Percentiles rank a stretch among this genome's conserved stretches.
phyloP scores from a whole-genome alignment of 371 early-diverging fungal species.

The Mortierella sp. region DNA sequence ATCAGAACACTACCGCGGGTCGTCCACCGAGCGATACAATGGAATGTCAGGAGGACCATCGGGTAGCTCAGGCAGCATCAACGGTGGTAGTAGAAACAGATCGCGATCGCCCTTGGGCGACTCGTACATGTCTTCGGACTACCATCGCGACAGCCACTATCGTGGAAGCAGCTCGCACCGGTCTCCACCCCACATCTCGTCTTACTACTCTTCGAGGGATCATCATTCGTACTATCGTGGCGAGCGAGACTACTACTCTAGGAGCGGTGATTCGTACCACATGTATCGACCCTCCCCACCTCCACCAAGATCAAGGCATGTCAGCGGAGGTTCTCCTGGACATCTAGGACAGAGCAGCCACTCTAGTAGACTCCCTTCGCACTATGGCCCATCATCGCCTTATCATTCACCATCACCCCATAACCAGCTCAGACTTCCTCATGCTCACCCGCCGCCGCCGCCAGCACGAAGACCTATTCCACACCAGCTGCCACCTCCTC shows the following conservation, averaged over 20 bases:
- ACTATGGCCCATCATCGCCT: constrained; percentile 35
- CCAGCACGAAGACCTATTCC: constrained; percentile 45
- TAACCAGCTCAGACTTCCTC: constrained; percentile 50
- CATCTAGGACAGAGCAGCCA: constrained; percentile 29
- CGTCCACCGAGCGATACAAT: constrained; percentile 38
- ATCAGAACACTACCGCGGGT: constrained; percentile 43
- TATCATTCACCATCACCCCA: constrained; percentile 52
- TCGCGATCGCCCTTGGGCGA: constrained; percentile 45
- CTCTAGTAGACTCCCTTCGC: constrained; percentile 20
- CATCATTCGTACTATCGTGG: constrained; percentile 45
- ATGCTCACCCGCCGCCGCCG: constrained; percentile 52
- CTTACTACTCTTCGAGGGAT: constrained; percentile 45
- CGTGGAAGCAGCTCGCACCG: constrained; percentile 39
- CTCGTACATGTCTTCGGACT: constrained; percentile 28
- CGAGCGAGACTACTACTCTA: constrained; percentile 45
- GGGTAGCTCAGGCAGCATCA: constrained; percentile 6
- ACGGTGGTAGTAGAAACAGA: constrained; percentile 21
- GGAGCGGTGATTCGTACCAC: constrained; percentile 39
- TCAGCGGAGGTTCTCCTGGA: constrained; percentile 41
- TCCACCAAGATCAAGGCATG: constrained; percentile 49
- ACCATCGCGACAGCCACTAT: constrained; percentile 49
- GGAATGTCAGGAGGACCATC: constrained; percentile 24
- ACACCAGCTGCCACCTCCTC: constrained; percentile 43
- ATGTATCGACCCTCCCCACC: constrained; percentile 49
- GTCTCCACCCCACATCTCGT: constrained; percentile 43